Evolutionary conservation across 768 basidiomycete genomes (phyloP), one percentile per base, ranked within the genome.

Genomic region (Mycena olivaceomarginata): DNA sequence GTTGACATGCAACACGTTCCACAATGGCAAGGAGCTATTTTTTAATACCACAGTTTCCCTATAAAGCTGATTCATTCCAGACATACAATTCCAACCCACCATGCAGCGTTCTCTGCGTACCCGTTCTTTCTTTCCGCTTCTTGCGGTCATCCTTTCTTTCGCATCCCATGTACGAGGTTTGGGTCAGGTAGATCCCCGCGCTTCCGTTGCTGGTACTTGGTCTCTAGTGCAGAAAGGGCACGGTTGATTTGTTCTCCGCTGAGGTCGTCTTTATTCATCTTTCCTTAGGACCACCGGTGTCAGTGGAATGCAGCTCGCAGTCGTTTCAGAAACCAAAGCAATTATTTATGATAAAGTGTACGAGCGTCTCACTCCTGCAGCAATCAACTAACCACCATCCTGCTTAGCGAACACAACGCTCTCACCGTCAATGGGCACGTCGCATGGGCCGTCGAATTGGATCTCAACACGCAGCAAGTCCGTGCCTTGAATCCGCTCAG

Each of bases 361-460:
- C 51, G 73, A 5, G 5, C 15, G 5, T 25, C 51, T 31, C 39
- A 3, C 46, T 37, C 7, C 4, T 5, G 13, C 25, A 2, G 18
- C 37, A 13, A 63, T 5, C 18, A 37, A 37, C 59, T 69, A 31
- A 68, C 12, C 10, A 39, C 6, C 22, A 31, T 31, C 5, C 16
- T 4, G 18, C n/a, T 16, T 57, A 81, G 81, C 41, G 83, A 85
- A 59, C 82, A 89, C 72, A 89, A 90, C 59, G 86, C 88, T 16
- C 80, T 89, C 1, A 83, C 79, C 22, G 82, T 89, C 70, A 83
- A 88, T 67, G 86, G 85, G 2, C 88, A 89, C 74, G 81, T 87
- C 20, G 89, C 89, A 10, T 90, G 89, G 89, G 87, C 86, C 40
- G 88, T 87, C 9, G 81, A 90, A 18, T 86, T 88, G 80, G 84